These are phyloP conservation scores for Elongisporangium anandrum DNA, from an alignment of 352 stramenopile genomes.

Conservation along the genomic window DNA sequence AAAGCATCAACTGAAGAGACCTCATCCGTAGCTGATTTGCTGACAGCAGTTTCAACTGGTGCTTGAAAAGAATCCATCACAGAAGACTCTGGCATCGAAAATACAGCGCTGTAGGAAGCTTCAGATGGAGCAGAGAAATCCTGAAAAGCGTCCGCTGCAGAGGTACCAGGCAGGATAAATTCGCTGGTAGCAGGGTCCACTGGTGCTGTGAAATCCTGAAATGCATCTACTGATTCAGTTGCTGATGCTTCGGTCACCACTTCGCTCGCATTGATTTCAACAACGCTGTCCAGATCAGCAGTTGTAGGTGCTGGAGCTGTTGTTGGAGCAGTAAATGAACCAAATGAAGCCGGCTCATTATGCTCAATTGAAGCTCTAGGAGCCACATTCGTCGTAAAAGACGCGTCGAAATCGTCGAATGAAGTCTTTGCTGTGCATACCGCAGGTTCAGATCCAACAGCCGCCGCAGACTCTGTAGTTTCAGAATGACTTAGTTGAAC, in stretches of 20 bases:
- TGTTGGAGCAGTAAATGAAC: not conserved
- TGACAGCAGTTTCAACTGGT: too few species aligned
- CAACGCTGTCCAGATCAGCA: not conserved
- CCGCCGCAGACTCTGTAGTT: not conserved
- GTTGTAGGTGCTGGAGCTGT: not conserved
- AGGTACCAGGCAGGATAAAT: too few species aligned
- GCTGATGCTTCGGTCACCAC: not conserved
- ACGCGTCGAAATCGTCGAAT: not conserved
- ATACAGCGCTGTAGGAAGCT: not conserved
- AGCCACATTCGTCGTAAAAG: not conserved
- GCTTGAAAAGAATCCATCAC: too few species aligned
- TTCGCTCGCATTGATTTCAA: not conserved
- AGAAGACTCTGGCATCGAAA: too few species aligned
- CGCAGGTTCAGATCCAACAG: not conserved
- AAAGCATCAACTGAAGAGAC: not conserved
- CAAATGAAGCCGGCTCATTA: not conserved
- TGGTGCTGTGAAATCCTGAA: too few species aligned
- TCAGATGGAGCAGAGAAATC: too few species aligned
- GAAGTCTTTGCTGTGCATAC: too few species aligned
- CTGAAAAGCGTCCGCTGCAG: too few species aligned
- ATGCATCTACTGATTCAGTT: too few species aligned
- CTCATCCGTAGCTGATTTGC: too few species aligned
- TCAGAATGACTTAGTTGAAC: not conserved
- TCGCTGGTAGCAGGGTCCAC: too few species aligned
- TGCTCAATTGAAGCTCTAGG: not conserved